These are phyloP conservation scores for Giardia duodenalis DNA, from an alignment of 208 protist species.

Conservation along the genomic window DNA sequence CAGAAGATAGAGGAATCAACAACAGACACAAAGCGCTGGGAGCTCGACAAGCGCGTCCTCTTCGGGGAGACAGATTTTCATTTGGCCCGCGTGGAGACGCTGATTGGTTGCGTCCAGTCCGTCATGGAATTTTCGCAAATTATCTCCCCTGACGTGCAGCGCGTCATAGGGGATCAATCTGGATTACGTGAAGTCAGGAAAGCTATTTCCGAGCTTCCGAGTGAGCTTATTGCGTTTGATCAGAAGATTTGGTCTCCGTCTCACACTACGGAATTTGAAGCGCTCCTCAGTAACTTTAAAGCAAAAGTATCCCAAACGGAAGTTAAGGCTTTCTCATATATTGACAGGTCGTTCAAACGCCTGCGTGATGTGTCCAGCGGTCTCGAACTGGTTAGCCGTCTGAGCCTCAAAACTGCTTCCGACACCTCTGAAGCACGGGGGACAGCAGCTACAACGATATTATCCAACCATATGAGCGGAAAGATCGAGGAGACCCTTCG, in stretches of 20 bases:
- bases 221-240: conserved; percentile 13
- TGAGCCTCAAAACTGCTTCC: not conserved
- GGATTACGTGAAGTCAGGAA: not conserved
- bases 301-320: not conserved
- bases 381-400: not conserved
- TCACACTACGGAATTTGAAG: not conserved
- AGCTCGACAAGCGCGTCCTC: conserved; percentile 80
- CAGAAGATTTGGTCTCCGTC: not conserved
- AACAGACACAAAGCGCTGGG: conserved; percentile 75
- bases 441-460: not conserved
- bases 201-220: not conserved
- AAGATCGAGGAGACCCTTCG: conserved; percentile 79
- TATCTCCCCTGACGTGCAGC: conserved; percentile 12
- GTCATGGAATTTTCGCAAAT: conserved; percentile 14
- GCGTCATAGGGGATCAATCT: not conserved
- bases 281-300: not conserved
- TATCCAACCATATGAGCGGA: conserved; percentile 62
- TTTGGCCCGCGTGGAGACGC: not conserved
- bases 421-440: not conserved
- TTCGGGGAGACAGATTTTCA: conserved; percentile 70
- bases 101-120: not conserved
- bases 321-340: not conserved
- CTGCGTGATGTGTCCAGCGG: not conserved
- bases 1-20: conserved; percentile 79
- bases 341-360: not conserved